Evolutionary conservation across 2,329 filamentous ascomycete species (phyloP), one percentile per base, ranked within the genome.

Genomic region (Arthrobotrys pseudoclavata): DNA sequence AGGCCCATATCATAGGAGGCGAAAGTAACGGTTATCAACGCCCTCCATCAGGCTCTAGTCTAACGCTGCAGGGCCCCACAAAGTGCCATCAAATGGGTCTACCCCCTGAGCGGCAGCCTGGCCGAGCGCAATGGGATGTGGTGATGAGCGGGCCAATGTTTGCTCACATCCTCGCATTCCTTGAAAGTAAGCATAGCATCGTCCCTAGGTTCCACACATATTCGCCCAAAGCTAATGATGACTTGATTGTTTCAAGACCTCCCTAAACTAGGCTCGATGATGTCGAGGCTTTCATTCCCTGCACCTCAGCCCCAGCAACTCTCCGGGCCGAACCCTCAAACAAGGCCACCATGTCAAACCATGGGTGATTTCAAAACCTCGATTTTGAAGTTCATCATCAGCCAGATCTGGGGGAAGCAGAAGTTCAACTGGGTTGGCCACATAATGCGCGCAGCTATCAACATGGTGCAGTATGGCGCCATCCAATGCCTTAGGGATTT

Each of bases 381-480:
- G 12, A 60, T 76, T 22, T n/a, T 69, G 26, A 69, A 61, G 22
- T 52, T 60, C 22, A 63, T 76, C 24, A 70, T 70, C 45, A 62
- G 66, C 13, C 72, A 57, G 20, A 48, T 70, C 26, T 76, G 64
- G 66, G 61, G 55, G 31, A 63, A 62, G 26, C 45, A 61, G 40
- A 66, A 70, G 18, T 76, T 76, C 45, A 69, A 42, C 13, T 70
- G 66, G 66, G 66, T 70, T 13, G 60, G 57, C 7, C 72, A 76
- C 18, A 69, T 76, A 18, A 69, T 76, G 66, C 64, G 72, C 3
- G 72, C 72, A 4, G 72, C 72, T 1, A 63, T 76, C 40, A 76
- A 76, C 34, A 76, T 76, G 72, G 72, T 76, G 29, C 57, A 69
- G 26, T 61, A 70, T 15, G 72, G 72, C 12, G 72, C 60, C 9